A percentile compares a stretch with the other conserved stretches of the same genome.
These are phyloP conservation scores for Xanthoconium stramineum DNA, from an alignment of 768 basidiomycete genomes.

Conservation along the genomic window DNA sequence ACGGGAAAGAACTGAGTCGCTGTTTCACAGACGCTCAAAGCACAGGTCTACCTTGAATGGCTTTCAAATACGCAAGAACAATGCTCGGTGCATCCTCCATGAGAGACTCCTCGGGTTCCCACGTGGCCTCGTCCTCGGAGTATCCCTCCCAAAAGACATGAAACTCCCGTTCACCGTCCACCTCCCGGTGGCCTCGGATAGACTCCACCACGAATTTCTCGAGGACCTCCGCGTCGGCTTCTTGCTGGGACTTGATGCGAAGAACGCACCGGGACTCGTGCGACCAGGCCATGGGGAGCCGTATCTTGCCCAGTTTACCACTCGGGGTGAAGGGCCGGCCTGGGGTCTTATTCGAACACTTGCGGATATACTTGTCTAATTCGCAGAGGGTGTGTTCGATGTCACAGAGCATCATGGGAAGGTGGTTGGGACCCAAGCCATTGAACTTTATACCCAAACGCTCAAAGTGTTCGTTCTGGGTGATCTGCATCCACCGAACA, in stretches of 20 bases:
- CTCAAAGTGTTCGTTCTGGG: conserved; percentile 58
- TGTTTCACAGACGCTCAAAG: not conserved
- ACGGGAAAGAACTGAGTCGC: not conserved
- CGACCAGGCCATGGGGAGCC: conserved; percentile 56
- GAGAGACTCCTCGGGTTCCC: conserved; percentile 52
- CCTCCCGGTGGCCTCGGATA: conserved; percentile 36
- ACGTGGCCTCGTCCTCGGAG: conserved; percentile 46
- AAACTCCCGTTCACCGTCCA: conserved; percentile 40
- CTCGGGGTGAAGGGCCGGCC: conserved; percentile 39
- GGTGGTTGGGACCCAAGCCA: conserved; percentile 45
- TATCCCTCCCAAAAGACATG: conserved; percentile 59
- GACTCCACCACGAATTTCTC: conserved; percentile 44
- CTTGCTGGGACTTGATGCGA: conserved; percentile 40
- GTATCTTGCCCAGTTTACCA: conserved; percentile 21
- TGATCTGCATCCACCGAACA: conserved; percentile 60
- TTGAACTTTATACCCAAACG: conserved; percentile 54
- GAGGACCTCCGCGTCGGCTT: conserved; percentile 30
- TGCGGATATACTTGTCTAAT: conserved; percentile 71
- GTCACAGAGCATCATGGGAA: conserved; percentile 63
- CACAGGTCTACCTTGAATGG: conserved; percentile 7
- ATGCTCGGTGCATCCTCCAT: conserved; percentile 46
- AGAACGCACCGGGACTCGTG: conserved; percentile 40
- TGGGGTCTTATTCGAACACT: conserved; percentile 21
- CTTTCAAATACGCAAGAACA: conserved; percentile 40
- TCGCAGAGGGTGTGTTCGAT: conserved; percentile 80